phyloP scores from a whole-genome alignment of 768 basidiomycete genomes.

The Russula virescens region DNA sequence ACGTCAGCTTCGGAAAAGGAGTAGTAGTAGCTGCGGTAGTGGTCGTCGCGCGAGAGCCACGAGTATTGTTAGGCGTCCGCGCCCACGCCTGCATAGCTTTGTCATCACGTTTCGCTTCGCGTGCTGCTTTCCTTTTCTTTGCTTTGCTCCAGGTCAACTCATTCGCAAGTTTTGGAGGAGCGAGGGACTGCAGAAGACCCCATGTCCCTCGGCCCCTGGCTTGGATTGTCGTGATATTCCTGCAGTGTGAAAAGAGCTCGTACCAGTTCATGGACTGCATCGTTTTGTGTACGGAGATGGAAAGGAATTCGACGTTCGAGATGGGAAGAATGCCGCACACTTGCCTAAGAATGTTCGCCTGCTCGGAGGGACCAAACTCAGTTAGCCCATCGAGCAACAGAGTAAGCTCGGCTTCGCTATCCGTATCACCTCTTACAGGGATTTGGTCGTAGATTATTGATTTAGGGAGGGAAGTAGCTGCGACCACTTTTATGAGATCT shows the following conservation, averaged over 20 bases:
- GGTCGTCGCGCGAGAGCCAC: neutral
- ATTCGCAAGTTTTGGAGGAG: neutral
- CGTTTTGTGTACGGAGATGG: neutral
- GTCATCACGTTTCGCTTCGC: too few species aligned
- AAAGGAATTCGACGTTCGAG: neutral
- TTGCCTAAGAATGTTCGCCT: neutral
- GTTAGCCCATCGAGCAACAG: neutral
- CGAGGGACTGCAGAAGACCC: slow-evolving; percentile 1
- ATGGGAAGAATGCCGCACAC: slow-evolving; percentile 3
- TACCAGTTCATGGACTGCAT: neutral
- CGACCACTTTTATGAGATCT: neutral
- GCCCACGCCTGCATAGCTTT: neutral
- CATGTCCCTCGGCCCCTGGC: neutral
- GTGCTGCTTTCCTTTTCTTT: neutral
- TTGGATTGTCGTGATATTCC: neutral
- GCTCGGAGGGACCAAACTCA: neutral
- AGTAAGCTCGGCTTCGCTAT: neutral
- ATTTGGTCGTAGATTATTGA: neutral
- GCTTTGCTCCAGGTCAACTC: neutral
- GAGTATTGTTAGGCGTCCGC: neutral
- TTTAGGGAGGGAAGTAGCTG: neutral
- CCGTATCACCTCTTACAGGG: neutral
- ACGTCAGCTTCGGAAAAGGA: neutral
- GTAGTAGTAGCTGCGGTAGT: neutral
- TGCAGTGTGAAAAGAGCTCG: neutral